Evolutionary conservation across 495 filamentous ascomycete species (phyloP), one percentile per base, ranked within the genome.

Genomic region (Penicillium desertorum): DNA sequence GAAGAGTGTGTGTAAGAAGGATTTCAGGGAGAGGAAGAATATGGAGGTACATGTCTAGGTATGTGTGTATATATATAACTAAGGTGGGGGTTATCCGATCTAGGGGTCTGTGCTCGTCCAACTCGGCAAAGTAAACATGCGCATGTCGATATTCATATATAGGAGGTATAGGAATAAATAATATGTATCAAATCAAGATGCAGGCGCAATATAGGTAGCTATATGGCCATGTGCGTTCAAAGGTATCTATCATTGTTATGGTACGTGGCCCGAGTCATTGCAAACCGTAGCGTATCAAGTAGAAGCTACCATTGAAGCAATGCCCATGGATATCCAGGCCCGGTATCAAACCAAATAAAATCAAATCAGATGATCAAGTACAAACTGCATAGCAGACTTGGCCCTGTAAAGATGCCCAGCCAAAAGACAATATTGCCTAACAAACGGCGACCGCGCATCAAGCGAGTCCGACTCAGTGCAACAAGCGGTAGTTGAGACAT

Each of bases 361-460:
- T 16, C 34, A n/a, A n/a, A 16, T 64, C 66, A 90, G 54, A 90
- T 71, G 53, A 89, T 83, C 58, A 91, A 55, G 67, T 91, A 91
- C 62, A 91, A 67, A 42, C 81, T 86, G 58, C 87, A 88, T 51
- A 90, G 65, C 54, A 90, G 73, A 69, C 87, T 89, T 16, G 88
- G 88, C 10, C 86, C 88, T 4, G 82, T 84, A 56, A 87, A 87
- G 7, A 88, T 81, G 4, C 88, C 87, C 36, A 88, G 58, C 88
- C 88, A 91, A 64, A 91, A 91, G 5, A 90, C 70, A 23, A 88
- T 70, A 68, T 91, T 91, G 1, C 87, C 88, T 42, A 91, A 49
- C 3, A 82, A 80, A 47, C 76, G 72, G 61, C 76, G 75, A 36
- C 81, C 77, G 41, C 80, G 83, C 65, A 91, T 73, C 60, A 82